Percentiles rank a stretch among this genome's conserved stretches.
Evolutionary conservation across 495 filamentous ascomycete genomes (phyloP).

Genomic region (Trichoderma orchidacearum): DNA sequence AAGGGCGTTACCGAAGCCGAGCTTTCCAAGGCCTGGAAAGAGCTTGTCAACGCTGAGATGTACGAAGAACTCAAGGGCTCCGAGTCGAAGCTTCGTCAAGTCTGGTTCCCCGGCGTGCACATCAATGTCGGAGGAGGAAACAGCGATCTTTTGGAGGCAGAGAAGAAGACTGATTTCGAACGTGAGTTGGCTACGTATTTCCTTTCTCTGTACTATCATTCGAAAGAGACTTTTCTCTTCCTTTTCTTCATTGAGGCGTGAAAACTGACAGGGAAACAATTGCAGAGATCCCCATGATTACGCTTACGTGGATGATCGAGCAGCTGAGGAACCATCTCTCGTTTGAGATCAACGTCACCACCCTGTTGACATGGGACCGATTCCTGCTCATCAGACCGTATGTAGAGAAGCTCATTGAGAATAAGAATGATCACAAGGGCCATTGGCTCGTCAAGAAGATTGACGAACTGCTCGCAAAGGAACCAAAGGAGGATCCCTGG

Average conservation of each 20-base stretch:
- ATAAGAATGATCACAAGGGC: neutral
- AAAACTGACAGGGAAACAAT: neutral
- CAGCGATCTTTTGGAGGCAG: constrained; percentile 11
- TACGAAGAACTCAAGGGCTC: neutral
- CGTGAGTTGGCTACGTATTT: no score
- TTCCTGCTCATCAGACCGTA: neutral
- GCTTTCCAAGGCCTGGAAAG: neutral
- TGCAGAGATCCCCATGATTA: constrained; percentile 18
- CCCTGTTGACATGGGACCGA: no score
- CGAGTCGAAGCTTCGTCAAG: constrained; percentile 26
- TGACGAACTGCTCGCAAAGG: neutral
- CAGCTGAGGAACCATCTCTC: constrained; percentile 6
- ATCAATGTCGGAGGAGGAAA: constrained; percentile 37
- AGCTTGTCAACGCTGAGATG: neutral
- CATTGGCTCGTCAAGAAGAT: neutral
- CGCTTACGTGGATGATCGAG: constrained; percentile 35
- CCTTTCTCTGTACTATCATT: neutral
- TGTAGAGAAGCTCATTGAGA: neutral
- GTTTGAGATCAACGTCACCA: neutral
- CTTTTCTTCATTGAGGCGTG: neutral
- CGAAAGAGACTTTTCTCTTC: neutral
- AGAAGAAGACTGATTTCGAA: constrained; percentile 8
- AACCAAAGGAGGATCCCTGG: no score
- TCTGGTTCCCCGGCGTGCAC: constrained; percentile 45
- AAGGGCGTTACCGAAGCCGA: constrained; percentile 6